Conservation (phyloP, 495 filamentous ascomycete genomes). For the Lophiotrema nucula region DNA sequence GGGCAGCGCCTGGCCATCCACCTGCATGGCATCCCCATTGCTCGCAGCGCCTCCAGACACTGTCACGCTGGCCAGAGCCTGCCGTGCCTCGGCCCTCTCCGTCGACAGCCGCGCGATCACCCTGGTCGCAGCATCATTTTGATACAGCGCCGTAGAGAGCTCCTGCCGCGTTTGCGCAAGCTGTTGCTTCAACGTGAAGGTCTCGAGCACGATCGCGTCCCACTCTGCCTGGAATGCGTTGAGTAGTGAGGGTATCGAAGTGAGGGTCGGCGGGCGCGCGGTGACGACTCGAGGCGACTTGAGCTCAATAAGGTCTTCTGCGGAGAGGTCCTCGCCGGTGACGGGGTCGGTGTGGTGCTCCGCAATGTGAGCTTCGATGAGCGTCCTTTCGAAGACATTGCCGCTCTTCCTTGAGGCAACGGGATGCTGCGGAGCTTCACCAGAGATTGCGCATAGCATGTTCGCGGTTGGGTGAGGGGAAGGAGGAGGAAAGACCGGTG, state of each 20-base stretch:
- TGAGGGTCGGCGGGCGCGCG: constrained; percentile 89
- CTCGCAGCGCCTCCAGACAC: constrained; percentile 45
- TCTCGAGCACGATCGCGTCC: constrained; percentile 89
- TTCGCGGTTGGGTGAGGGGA: background rate
- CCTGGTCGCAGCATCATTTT: constrained; percentile 90
- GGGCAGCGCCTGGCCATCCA: constrained; percentile 73
- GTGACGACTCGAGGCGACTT: constrained; percentile 78
- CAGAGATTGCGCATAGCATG: constrained; percentile 67
- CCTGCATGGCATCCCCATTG: constrained; percentile 83
- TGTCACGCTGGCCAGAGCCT: constrained; percentile 83
- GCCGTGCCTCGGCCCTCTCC: constrained; percentile 89
- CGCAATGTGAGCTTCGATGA: constrained; percentile 91
- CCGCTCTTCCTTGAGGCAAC: constrained; percentile 93
- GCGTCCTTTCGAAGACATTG: constrained; percentile 87
- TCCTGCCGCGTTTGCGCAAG: constrained; percentile 88
- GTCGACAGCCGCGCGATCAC: constrained; percentile 86
- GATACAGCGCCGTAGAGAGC: constrained; percentile 87
- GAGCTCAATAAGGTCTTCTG: constrained; percentile 83
- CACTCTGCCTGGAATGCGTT: constrained; percentile 98
- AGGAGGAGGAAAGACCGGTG: no score
- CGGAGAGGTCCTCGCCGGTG: constrained; percentile 81
- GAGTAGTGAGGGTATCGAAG: constrained; percentile 94
- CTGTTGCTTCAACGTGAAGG: constrained; percentile 84
- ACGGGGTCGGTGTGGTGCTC: constrained; percentile 94
- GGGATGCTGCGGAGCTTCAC: constrained; percentile 91